These are phyloP conservation scores for Prunus davidiana DNA, from an alignment of 306 rosid genomes.

Conservation along the genomic window DNA sequence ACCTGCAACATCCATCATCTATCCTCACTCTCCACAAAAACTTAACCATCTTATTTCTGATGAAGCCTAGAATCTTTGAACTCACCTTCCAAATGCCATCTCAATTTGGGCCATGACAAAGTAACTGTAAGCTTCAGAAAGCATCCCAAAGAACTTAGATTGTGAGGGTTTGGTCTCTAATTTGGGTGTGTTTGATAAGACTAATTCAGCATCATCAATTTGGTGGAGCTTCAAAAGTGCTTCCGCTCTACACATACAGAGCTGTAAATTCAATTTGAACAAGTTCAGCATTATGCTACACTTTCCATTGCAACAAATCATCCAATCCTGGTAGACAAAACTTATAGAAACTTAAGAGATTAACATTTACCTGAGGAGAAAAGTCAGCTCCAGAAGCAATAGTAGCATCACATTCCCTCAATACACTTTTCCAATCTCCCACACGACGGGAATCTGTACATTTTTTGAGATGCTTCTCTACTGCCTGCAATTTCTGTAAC, in stretches of 20 bases:
- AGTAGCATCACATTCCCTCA: conserved; percentile 70
- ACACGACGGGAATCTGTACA: conserved; percentile 71
- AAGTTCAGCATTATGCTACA: conserved; percentile 41
- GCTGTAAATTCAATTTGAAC: conserved; percentile 86
- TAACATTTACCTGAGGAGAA: conserved; percentile 64
- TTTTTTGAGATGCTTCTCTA: conserved; percentile 73
- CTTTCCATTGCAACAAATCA: neutral
- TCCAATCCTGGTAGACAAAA: neutral
- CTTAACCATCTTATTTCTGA: conserved; percentile 23
- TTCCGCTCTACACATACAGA: conserved; percentile 93
- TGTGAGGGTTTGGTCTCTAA: conserved; percentile 42
- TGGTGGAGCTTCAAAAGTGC: conserved; percentile 85
- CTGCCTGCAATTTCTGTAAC: conserved; percentile 61
- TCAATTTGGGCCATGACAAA: conserved; percentile 74
- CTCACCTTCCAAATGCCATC: conserved; percentile 97
- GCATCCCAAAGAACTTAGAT: conserved; percentile 65
- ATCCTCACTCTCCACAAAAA: conserved; percentile 51
- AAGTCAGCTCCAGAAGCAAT: conserved; percentile 70
- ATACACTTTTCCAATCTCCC: conserved; percentile 75
- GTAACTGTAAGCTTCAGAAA: conserved; percentile 69
- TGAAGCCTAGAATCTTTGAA: conserved; percentile 32
- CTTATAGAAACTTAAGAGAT: neutral
- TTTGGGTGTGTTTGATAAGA: conserved; percentile 43
- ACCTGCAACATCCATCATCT: conserved; percentile 85
- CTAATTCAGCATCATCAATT: conserved; percentile 72